Base-by-base conservation (phyloP, 2,329 filamentous ascomycete genomes). In the Aspergillus amoenus region DNA sequence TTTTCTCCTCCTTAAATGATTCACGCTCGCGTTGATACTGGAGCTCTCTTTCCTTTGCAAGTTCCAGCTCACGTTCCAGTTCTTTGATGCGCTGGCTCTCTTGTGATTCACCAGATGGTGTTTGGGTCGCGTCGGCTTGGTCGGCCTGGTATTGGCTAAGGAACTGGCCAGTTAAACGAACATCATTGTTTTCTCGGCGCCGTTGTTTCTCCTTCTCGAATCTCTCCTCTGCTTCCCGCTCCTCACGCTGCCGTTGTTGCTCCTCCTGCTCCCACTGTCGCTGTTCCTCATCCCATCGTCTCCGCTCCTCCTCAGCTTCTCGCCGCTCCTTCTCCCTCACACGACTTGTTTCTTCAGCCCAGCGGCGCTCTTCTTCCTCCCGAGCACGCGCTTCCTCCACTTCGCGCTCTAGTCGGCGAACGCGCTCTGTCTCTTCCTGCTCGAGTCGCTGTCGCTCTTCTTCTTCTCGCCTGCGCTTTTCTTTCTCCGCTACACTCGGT, bases 91-190 rank as follows among this genome's bases (percentile, higher is more conserved):
- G 86, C 61, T 81, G 83, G 61, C 81, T 84, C 71, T 93, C 84
- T 2, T 79, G 74, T 22, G 77, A 78, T 59, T 75, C 82, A 53
- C 80, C 73, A 18, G 68, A 75, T 21, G 67, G 76, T 69, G 57
- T 75, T 15, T 34, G 49, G 70, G 65, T 67, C 65, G 68, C 64
- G 53, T 73, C 68, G 60, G 80, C 73, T 69, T 89, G 86, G 64
- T 91, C 87, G 18, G 88, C 86, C 71, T 91, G 88, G 70, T 96
- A 96, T 70, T 96, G 89, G 68, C 90, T 93, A 50, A 96, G 82
- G 66, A 88, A 93, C 69, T 96, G 92, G 2, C 92, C 92, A 59
- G 87, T 88, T 21, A 96, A 79, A 60, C 87, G 84, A 39, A 82
- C 81, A 65, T 92, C 87, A 67, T 84, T 88, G 60, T 78, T 79